phyloP scores from a whole-genome alignment of 441 rosid species.

The Populus hybrid region DNA sequence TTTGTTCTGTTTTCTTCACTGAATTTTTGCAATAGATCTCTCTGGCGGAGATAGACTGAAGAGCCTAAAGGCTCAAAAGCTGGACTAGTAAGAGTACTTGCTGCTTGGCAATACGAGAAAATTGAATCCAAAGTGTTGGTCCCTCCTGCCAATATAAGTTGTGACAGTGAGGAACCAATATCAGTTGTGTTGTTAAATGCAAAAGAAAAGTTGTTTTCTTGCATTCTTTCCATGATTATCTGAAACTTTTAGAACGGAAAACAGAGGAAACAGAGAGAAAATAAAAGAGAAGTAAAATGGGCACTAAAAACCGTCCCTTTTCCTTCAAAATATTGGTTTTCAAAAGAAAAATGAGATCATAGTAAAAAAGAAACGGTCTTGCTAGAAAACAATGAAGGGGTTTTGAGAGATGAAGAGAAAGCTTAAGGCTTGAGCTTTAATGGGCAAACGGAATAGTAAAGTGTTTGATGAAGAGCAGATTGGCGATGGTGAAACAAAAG shows the following conservation, averaged over 20 bases:
- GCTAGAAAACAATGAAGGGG: neutral
- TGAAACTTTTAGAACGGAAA: neutral
- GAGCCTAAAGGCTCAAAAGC: slow-evolving; percentile 58
- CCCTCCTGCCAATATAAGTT: slow-evolving; percentile 72
- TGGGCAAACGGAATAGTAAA: neutral
- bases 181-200: slow-evolving; percentile 23
- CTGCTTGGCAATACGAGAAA: slow-evolving; percentile 53
- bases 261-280: slow-evolving; percentile 2
- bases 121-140: slow-evolving; percentile 74
- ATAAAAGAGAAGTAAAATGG: slow-evolving; percentile 9
- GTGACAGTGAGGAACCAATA: slow-evolving; percentile 58
- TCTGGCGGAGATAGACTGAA: slow-evolving; percentile 77
- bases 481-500: neutral
- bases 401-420: neutral
- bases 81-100: slow-evolving; percentile 14
- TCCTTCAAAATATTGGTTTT: slow-evolving; percentile 11
- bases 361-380: neutral
- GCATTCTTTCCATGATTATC: slow-evolving; percentile 36
- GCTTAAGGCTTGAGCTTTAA: neutral
- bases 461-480: neutral
- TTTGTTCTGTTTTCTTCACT: slow-evolving; percentile 35
- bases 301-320: slow-evolving; percentile 19
- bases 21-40: slow-evolving; percentile 71
- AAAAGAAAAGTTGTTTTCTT: slow-evolving; percentile 28
- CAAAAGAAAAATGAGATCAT: neutral